Percentiles rank a stretch among this genome's conserved stretches.
Conservation (phyloP, 1,284 basidiomycete genomes). For the Ustilago trichophora region DNA sequence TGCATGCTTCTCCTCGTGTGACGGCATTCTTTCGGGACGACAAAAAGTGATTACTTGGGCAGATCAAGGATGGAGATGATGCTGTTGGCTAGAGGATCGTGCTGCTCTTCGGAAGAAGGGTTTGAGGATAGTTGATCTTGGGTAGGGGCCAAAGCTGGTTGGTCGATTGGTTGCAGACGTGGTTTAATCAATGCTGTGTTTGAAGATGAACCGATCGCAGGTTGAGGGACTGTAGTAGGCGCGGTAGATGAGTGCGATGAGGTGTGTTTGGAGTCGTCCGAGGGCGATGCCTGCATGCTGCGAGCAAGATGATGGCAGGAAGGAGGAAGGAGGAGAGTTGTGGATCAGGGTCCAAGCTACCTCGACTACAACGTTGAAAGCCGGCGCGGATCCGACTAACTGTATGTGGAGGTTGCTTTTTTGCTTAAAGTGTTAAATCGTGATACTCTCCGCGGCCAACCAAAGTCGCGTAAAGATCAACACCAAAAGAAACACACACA, state of each 20-base stretch:
- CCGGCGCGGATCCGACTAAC: not conserved
- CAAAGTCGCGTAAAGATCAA: slow-evolving; percentile 15
- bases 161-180: slow-evolving; percentile 11
- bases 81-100: slow-evolving; percentile 21
- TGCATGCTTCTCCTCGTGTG: slow-evolving; percentile 20
- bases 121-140: too few relatives aligned
- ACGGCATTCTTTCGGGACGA: not conserved
- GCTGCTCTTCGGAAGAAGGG: not conserved
- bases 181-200: not conserved
- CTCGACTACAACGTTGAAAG: too few relatives aligned
- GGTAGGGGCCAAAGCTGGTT: too few relatives aligned
- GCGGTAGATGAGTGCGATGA: not conserved
- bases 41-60: slow-evolving; percentile 14
- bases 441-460: too few relatives aligned
- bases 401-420: too few relatives aligned
- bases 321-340: too few relatives aligned
- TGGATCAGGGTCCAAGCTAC: too few relatives aligned
- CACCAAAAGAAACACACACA: not conserved
- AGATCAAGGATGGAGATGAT: slow-evolving; percentile 22
- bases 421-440: too few relatives aligned
- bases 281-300: slow-evolving; percentile 10
- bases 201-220: too few relatives aligned
- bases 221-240: too few relatives aligned
- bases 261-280: not conserved
- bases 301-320: not conserved